Percentiles rank a stretch among this genome's conserved stretches.
phyloP scores from a whole-genome alignment of 176 grass and related monocot genomes.

The Lolium perenne region DNA sequence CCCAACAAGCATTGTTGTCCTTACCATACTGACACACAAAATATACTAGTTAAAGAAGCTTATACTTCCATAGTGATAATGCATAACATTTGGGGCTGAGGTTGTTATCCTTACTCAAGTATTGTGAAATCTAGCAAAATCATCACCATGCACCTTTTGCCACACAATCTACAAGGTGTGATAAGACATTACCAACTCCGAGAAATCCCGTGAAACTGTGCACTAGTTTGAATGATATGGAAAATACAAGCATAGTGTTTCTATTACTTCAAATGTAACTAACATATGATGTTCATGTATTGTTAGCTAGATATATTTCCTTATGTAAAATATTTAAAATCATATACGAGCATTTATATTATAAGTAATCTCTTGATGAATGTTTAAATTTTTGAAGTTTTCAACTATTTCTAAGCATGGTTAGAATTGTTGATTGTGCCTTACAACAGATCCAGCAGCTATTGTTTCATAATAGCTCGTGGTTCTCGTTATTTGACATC shows the following conservation, averaged over 20 bases:
- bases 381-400: not conserved
- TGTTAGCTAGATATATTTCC: not conserved
- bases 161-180: not conserved
- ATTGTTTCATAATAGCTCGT: not conserved
- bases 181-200: not conserved
- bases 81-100: not conserved
- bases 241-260: too few species aligned
- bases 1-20: not conserved
- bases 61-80: not conserved
- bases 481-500: not conserved
- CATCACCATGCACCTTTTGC: not conserved
- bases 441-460: too few species aligned
- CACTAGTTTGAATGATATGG: too few species aligned
- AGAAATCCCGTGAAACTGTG: not conserved
- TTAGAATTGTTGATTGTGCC: not conserved
- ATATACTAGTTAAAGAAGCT: not conserved
- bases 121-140: not conserved
- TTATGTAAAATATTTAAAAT: not conserved
- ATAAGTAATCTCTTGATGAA: not conserved
- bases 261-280: not conserved
- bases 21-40: not conserved
- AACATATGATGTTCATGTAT: not conserved
- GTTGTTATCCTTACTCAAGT: not conserved
- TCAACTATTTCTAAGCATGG: not conserved
- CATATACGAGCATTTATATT: not conserved